Percentiles rank a stretch among this genome's conserved stretches.
These are phyloP conservation scores for Exophiala oligosperma DNA, from an alignment of 2,329 filamentous ascomycete genomes.

Conservation along the genomic window DNA sequence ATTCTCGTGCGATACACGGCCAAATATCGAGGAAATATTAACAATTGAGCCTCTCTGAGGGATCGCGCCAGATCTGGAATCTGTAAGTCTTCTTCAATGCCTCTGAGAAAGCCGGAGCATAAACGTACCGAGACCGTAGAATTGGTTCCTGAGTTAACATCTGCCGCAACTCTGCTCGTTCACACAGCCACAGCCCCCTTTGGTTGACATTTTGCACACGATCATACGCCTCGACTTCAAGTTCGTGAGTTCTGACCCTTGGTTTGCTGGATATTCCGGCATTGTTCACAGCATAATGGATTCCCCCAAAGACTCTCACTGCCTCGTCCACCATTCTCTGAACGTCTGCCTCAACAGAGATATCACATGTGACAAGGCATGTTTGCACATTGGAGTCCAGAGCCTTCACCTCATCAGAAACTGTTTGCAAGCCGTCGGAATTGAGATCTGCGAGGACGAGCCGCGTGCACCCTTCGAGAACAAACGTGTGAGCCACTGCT, in stretches of 20 bases:
- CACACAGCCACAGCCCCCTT: conserved; percentile 59
- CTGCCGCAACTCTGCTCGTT: conserved; percentile 48
- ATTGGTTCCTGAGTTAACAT: conserved; percentile 33
- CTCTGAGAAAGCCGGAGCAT: conserved; percentile 40
- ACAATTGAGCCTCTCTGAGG: conserved; percentile 51
- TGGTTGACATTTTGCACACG: conserved; percentile 54
- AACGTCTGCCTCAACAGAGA: conserved; percentile 50
- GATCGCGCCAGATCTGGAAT: conserved; percentile 31
- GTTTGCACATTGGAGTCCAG: conserved; percentile 8
- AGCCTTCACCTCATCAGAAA: conserved; percentile 17
- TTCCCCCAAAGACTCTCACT: conserved; percentile 52
- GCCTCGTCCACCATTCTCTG: conserved; percentile 59
- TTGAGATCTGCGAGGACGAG: conserved; percentile 20
- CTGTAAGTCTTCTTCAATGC: no score
- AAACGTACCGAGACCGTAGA: conserved; percentile 62
- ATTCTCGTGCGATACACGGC: conserved; percentile 40
- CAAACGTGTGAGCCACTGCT: conserved; percentile 19
- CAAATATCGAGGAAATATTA: conserved; percentile 55
- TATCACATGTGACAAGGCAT: conserved; percentile 38
- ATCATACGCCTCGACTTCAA: conserved; percentile 20
- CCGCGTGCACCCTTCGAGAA: conserved; percentile 21
- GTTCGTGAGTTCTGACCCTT: conserved; percentile 26
- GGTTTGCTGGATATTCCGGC: conserved; percentile 33
- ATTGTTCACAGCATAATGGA: conserved; percentile 34
- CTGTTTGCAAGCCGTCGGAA: conserved; percentile 6